Base-by-base conservation (phyloP, 2,329 filamentous ascomycete species). In the Gnomoniopsis smithogilvyi region DNA sequence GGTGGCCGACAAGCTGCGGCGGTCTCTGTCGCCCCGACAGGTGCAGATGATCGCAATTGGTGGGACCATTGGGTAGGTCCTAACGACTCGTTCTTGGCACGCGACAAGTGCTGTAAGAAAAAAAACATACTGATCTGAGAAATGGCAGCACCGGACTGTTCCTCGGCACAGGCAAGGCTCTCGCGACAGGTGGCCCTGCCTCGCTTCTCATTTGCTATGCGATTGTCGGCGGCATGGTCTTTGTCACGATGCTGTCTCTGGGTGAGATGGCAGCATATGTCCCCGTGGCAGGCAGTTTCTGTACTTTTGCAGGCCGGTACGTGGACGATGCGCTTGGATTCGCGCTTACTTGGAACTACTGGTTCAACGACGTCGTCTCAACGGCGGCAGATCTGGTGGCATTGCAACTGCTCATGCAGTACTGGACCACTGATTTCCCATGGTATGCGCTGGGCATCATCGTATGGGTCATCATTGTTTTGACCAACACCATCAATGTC, bases 21-120 rank as follows among this genome's bases (percentile, higher is more conserved):
- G 85, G 6, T 78, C 81, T 46, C 75, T 87, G 14, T 83, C 81
- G 2, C 74, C 82, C 17, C 80, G 85, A n/a, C 85, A 88, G 68
- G 82, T 88, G 12, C 84, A 88, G 72, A 87, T 88, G 84, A 86
- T 88, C 62, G 86, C 85, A 47, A 82, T 85, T 51, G 81, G 80
- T 21, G 81, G 81, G 38, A 84, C 80, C 1, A 84, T 85, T 50
- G 82, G 43, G 43, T 34, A 33, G 36, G 52, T n/a, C n/a, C 7
- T 17, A 15, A 21, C 34, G 4, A 3, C 12, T 36, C 49, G 84
- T 0, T 84, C 84, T 2, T 36, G 12, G 19, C 17, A 52, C 21
- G 3, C 19, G 15, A 6, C 3, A n/a, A 33, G 14, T n/a, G 36
- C 6, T 6, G 12, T 41, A 17, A 45, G 17, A 30, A 12, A 6